phyloP scores from a whole-genome alignment of 805 yeast species.

The Blastobotrys mokoenaii region DNA sequence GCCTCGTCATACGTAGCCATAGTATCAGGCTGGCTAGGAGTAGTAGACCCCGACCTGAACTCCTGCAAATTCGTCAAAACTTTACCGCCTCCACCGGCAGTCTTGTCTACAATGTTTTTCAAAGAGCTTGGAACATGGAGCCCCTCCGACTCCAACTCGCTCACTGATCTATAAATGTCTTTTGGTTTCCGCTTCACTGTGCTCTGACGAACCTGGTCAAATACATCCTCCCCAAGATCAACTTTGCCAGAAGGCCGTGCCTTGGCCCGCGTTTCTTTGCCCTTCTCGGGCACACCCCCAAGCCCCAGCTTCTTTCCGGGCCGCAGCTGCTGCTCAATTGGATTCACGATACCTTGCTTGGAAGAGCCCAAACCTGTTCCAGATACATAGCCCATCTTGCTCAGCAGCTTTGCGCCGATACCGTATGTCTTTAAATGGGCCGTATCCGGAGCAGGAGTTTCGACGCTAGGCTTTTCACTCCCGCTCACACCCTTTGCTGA shows the following conservation, averaged over 20 bases:
- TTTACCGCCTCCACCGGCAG: conserved; percentile 8
- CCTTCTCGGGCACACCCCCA: conserved; percentile 47
- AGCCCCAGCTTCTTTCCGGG: conserved; percentile 60
- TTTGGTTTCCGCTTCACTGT: conserved; percentile 8
- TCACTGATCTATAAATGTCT: conserved; percentile 20
- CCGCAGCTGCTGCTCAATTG: conserved; percentile 62
- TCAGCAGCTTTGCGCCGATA: conserved; percentile 70
- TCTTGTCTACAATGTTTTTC: conserved; percentile 22
- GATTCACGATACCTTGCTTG: conserved; percentile 69
- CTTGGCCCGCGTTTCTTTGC: no score
- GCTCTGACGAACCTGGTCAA: background rate
- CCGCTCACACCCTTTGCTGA: background rate
- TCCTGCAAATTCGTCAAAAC: conserved; percentile 3
- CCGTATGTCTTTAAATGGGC: conserved; percentile 44
- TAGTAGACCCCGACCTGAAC: conserved; percentile 1
- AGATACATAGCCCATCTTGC: conserved; percentile 77
- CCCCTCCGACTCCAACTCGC: conserved; percentile 24
- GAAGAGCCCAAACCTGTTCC: conserved; percentile 80
- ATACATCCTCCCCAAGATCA: conserved; percentile 12
- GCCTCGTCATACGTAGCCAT: background rate
- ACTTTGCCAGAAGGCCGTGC: background rate
- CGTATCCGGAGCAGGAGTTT: background rate
- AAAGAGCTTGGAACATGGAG: conserved; percentile 22
- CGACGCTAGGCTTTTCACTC: background rate
- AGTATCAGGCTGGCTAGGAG: conserved; percentile 2